Percentiles rank a stretch among this genome's conserved stretches.
Evolutionary conservation across 768 basidiomycete genomes (phyloP).

Genomic region (Chalciporus piperatus): DNA sequence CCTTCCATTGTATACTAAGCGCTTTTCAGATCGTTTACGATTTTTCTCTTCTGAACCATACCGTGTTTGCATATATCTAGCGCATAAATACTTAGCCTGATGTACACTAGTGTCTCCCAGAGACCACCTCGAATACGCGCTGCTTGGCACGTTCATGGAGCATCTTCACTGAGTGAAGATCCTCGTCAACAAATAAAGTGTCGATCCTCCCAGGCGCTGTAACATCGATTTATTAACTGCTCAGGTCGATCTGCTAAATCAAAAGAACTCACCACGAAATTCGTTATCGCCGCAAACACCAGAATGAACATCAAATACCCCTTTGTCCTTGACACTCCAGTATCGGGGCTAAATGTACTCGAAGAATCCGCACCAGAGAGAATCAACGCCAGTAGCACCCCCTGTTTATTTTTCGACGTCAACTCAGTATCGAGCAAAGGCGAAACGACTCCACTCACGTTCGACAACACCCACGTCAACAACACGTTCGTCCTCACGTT

Average conservation of each 20-base stretch:
- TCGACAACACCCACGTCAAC: constrained; percentile 80
- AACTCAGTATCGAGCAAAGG: background rate
- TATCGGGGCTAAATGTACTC: constrained; percentile 54
- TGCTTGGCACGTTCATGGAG: background rate
- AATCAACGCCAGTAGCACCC: constrained; percentile 66
- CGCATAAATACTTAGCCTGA: background rate
- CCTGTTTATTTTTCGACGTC: constrained; percentile 38
- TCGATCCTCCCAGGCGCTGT: constrained; percentile 60
- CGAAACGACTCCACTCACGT: constrained; percentile 44
- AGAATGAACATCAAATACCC: constrained; percentile 80
- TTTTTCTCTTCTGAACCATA: background rate
- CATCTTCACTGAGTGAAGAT: constrained; percentile 47
- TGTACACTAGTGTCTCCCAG: background rate
- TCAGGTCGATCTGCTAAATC: background rate
- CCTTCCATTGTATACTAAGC: too few species aligned
- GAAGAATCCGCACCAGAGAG: constrained; percentile 55
- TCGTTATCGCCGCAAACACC: constrained; percentile 77
- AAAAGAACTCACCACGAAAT: constrained; percentile 47
- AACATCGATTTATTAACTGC: background rate
- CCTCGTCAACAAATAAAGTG: constrained; percentile 48
- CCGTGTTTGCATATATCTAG: background rate
- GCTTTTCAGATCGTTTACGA: background rate
- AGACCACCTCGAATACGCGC: background rate
- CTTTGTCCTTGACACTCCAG: constrained; percentile 57
- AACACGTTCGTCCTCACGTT: constrained; percentile 82